These are phyloP conservation scores for Corchorus capsularis DNA, from an alignment of 345 rosid genomes.

Conservation along the genomic window DNA sequence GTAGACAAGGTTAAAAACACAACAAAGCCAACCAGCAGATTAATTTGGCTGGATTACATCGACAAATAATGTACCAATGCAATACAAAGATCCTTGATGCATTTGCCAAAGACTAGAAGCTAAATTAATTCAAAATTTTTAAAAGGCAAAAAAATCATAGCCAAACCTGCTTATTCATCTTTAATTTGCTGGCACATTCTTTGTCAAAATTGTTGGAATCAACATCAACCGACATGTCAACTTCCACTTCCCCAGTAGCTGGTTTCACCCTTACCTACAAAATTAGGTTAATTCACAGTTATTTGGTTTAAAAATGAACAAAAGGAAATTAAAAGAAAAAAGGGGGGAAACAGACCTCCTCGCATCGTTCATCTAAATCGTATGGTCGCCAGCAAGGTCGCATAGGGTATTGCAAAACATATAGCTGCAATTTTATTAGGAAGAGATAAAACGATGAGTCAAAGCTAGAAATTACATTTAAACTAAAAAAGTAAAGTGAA, in stretches of 20 bases:
- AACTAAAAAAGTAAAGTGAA: not conserved
- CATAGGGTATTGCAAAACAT: constrained; percentile 82
- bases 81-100: no score
- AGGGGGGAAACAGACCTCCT: constrained; percentile 46
- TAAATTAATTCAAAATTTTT: not conserved
- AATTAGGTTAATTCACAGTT: not conserved
- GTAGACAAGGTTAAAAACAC: not conserved
- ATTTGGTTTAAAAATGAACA: not conserved
- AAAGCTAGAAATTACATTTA: not conserved
- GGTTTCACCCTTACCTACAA: constrained; percentile 85
- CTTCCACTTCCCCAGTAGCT: constrained; percentile 50
- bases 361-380: constrained; percentile 77
- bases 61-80: not conserved
- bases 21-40: not conserved
- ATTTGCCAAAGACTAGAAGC: not conserved
- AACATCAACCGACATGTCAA: constrained; percentile 67
- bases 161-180: constrained; percentile 66
- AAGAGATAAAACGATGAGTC: not conserved
- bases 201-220: constrained; percentile 56
- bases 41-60: not conserved
- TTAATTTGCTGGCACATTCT: constrained; percentile 33
- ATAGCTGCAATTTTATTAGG: constrained; percentile 48
- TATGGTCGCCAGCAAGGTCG: constrained; percentile 91
- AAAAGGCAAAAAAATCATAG: not conserved
- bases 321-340: not conserved